phyloP scores from a whole-genome alignment of 768 basidiomycete genomes.

The Macrolepiota dolichaula region DNA sequence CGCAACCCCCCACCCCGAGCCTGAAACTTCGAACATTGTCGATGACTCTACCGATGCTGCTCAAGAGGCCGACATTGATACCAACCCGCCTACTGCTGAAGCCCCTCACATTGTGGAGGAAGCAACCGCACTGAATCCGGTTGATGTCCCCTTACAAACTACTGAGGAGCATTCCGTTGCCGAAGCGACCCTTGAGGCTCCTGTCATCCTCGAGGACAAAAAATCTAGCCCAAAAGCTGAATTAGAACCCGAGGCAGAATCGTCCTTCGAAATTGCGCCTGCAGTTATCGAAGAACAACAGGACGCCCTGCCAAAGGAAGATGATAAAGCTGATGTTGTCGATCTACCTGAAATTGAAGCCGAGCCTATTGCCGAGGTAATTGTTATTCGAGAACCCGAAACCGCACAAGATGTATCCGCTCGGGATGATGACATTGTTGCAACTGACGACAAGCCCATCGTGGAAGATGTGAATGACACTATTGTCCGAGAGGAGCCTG shows the following conservation, averaged over 20 bases:
- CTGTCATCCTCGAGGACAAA: not conserved
- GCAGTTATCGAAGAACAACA: not conserved
- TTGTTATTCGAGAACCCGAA: not conserved
- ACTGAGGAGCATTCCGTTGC: not conserved
- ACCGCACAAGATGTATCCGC: not conserved
- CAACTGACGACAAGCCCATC: not conserved
- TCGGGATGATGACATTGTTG: not conserved
- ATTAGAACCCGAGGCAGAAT: not conserved
- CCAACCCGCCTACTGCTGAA: not conserved
- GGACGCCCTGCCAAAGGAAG: not conserved
- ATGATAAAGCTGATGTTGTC: not conserved
- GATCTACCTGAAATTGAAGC: not conserved
- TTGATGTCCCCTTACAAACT: not conserved
- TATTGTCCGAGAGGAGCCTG: not conserved
- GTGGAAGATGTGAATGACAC: not conserved
- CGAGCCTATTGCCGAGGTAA: not conserved
- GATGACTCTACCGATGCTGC: not conserved
- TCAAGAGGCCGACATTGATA: not conserved
- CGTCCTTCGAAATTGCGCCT: not conserved
- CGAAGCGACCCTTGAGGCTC: not conserved
- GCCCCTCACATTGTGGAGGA: not conserved
- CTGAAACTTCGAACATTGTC: not conserved
- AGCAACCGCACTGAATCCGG: not conserved
- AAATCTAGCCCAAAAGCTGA: not conserved
- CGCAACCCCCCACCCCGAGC: not conserved